Percentiles rank a stretch among this genome's conserved stretches.
Evolutionary conservation across 768 basidiomycete genomes (phyloP).

Genomic region (Termitomyces sp.): DNA sequence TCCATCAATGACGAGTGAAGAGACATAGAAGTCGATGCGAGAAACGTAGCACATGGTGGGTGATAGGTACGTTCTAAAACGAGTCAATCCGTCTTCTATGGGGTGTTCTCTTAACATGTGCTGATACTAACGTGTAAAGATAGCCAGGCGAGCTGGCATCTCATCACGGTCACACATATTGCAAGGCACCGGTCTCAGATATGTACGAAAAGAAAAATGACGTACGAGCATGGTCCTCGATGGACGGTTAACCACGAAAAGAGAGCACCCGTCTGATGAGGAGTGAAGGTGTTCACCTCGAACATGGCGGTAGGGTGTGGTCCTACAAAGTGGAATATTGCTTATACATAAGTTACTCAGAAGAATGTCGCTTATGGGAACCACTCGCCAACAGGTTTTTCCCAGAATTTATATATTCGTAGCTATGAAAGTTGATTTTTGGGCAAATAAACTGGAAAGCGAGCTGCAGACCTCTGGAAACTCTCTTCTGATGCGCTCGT

Average conservation of each 20-base stretch:
- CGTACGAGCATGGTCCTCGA: constrained; percentile 70
- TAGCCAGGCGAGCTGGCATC: background rate
- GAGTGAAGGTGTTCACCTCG: constrained; percentile 63
- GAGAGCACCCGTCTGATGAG: constrained; percentile 65
- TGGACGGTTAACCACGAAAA: constrained; percentile 68
- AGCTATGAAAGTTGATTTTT: constrained; percentile 38
- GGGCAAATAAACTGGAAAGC: background rate
- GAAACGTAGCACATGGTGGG: background rate
- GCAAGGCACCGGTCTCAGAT: too few species aligned
- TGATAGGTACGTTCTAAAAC: background rate
- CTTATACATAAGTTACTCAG: background rate
- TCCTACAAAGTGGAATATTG: constrained; percentile 25
- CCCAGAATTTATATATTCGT: constrained; percentile 59
- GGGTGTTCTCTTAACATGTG: constrained; percentile 1
- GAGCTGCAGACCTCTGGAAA: constrained; percentile 62
- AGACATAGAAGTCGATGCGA: background rate
- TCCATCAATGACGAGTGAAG: background rate
- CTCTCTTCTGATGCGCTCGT: constrained; percentile 57
- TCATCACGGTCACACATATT: too few species aligned
- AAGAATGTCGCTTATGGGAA: background rate
- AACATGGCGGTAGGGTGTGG: constrained; percentile 75
- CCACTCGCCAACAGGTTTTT: constrained; percentile 52
- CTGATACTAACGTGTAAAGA: background rate
- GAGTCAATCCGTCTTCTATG: background rate
- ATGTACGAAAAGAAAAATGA: constrained; percentile 9